Conservation (phyloP, 1,284 basidiomycete genomes). For the Puccinia hordei region DNA sequence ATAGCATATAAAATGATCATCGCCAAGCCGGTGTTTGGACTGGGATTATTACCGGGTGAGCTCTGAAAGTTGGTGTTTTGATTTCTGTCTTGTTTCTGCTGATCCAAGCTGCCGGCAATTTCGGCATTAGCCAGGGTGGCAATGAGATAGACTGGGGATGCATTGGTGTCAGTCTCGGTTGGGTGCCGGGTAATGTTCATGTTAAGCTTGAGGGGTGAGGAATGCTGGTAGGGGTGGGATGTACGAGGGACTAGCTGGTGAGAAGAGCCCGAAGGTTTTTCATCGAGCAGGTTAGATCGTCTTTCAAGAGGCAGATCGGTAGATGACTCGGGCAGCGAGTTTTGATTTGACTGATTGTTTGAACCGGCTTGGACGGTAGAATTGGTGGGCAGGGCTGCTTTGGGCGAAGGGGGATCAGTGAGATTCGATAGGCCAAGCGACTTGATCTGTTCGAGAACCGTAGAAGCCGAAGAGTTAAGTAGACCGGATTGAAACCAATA, state of each 20-base stretch:
- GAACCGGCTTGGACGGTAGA: not conserved
- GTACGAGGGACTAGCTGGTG: slow-evolving; percentile 32
- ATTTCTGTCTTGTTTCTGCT: slow-evolving; percentile 24
- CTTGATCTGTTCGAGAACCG: slow-evolving; percentile 45
- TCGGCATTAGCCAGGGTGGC: slow-evolving; percentile 53
- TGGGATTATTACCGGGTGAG: not conserved
- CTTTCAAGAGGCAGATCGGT: not conserved
- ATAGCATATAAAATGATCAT: slow-evolving; percentile 69
- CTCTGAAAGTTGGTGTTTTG: slow-evolving; percentile 4
- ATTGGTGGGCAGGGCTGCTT: not conserved
- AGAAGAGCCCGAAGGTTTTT: not conserved
- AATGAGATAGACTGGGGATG: slow-evolving; percentile 51
- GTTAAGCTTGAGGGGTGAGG: slow-evolving; percentile 36
- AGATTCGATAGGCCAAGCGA: slow-evolving; percentile 29
- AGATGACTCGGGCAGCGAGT: slow-evolving; percentile 6
- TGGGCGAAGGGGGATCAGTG: slow-evolving; percentile 8
- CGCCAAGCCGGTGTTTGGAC: slow-evolving; percentile 75
- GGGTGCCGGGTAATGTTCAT: slow-evolving; percentile 12
- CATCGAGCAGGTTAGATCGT: not conserved
- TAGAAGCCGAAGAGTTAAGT: slow-evolving; percentile 36
- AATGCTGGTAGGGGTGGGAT: slow-evolving; percentile 17
- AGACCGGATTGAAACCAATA: slow-evolving; percentile 50
- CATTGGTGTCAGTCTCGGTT: slow-evolving; percentile 14
- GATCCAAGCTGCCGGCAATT: slow-evolving; percentile 8
- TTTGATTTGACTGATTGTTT: slow-evolving; percentile 1